Evolutionary conservation across 2,329 filamentous ascomycete species (phyloP).

Genomic region (Domatiomyces globalis): DNA sequence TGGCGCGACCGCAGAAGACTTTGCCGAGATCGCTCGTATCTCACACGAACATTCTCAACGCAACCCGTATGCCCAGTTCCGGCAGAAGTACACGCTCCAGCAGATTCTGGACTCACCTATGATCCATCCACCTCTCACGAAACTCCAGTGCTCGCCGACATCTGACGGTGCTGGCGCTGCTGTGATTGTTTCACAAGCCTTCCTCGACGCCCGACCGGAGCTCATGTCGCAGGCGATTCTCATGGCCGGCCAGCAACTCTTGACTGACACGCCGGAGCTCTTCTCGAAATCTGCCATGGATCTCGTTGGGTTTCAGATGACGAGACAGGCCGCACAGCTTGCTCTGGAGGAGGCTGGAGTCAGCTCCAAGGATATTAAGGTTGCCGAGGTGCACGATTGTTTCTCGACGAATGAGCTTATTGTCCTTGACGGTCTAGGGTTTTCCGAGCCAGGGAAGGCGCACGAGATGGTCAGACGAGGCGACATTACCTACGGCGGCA

Average conservation of each 20-base stretch:
- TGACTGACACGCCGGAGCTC: slow-evolving; percentile 67
- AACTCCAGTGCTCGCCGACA: slow-evolving; percentile 93
- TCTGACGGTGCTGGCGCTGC: slow-evolving; percentile 84
- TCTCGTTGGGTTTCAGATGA: slow-evolving; percentile 81
- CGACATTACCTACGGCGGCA: slow-evolving; percentile 82
- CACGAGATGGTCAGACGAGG: slow-evolving; percentile 78
- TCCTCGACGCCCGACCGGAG: slow-evolving; percentile 76
- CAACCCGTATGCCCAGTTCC: slow-evolving; percentile 97
- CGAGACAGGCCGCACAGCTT: slow-evolving; percentile 49
- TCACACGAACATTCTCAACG: slow-evolving; percentile 83
- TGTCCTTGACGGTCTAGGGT: slow-evolving; percentile 69
- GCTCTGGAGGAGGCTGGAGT: slow-evolving; percentile 65
- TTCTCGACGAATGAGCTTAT: slow-evolving; percentile 94
- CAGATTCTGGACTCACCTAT: slow-evolving; percentile 62
- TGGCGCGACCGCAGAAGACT: slow-evolving; percentile 71
- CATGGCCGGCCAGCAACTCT: slow-evolving; percentile 74
- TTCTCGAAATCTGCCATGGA: slow-evolving; percentile 71
- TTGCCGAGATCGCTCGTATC: slow-evolving; percentile 83
- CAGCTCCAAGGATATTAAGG: slow-evolving; percentile 53
- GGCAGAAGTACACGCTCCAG: slow-evolving; percentile 74
- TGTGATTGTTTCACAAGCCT: slow-evolving; percentile 74
- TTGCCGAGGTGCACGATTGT: slow-evolving; percentile 92
- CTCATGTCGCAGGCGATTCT: slow-evolving; percentile 67
- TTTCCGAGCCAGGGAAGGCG: slow-evolving; percentile 65
- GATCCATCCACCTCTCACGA: slow-evolving; percentile 80